Base-by-base conservation (phyloP, 1,284 basidiomycete genomes). In the Tranzscheliella williamsii region DNA sequence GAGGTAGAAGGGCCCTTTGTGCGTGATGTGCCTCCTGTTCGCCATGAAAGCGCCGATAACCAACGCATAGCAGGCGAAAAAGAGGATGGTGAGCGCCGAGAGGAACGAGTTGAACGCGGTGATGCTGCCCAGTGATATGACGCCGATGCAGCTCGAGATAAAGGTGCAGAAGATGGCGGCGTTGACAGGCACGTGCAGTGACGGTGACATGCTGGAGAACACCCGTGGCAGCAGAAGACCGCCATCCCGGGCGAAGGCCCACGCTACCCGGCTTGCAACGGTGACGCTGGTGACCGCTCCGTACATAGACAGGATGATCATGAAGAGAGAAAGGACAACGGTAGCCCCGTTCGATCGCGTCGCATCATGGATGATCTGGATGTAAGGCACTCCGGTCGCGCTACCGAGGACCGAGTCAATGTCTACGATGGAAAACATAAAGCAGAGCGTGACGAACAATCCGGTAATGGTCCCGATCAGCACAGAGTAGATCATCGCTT, bases 371-470 rank as follows among this genome's bases (percentile, higher is more conserved):
- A 34, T 20, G 32, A 34, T 34, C 17, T 34, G 32, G 18, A 34
- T 20, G 32, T 34, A 34, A 13, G 32, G 32, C 8, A 34, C 32
- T 15, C 32, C 32, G 32, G 32, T 34, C 9, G 32, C 32, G 18
- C 11, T 11, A 17, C 11, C 18, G 11, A 34, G 32, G 11, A 34
- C 32, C 9, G 11, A 9, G 18, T 34, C 32, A 34, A 34, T 34
- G 32, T 34, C 32, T 11, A 34, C 32, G 32, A 34, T 34, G 13
- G 32, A 34, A 17, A 34, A 34, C 32, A 34, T 34, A 18, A 34
- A 34, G 32, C 32, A 34, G 13, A 34, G 18, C 32, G 32, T 11
- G 13, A 11, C 9, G 18, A 34, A 11, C 11, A 34, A 17, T 9
- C 32, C 32, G 12, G 32, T 34, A 8, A 34, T 17, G 32, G 32